Evolutionary conservation across 768 basidiomycete species (phyloP), one percentile per base, ranked within the genome.

Genomic region (Paxillus involutus): DNA sequence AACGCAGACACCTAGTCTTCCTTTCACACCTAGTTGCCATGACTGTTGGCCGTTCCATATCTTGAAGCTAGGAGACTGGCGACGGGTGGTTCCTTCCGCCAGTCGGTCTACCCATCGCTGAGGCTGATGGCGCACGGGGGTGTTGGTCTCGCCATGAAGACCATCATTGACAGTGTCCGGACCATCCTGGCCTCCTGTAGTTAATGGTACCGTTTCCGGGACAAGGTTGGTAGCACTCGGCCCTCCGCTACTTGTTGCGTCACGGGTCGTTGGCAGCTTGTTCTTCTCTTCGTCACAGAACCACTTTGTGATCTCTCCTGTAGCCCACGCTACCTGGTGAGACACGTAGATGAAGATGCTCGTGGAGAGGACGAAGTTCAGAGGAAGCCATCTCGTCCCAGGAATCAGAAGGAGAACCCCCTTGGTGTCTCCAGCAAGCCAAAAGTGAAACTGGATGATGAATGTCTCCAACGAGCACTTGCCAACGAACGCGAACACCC

Each of bases 391-490:
- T 42, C 67, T 70, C 1, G 82, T 83, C 13, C 89, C 88, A 0
- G 91, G 91, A 42, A 95, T 73, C 47, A 94, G 80, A 45, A 93
- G 71, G 21, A 96, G 77, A 53, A 95, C 77, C 16, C 89, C 88
- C 67, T 89, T 89, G 32, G 87, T 91, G 62, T 94, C 91, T 4
- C 79, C 89, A 0, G 89, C 92, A 33, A 94, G 76, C 90, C 90
- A 94, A 42, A 91, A 73, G 62, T 91, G 92, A 68, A 86, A 95
- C 65, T 96, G 93, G 53, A 95, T 81, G 64, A 95, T 88, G 69
- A 94, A 97, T 0, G 92, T 88, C 71, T 97, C 94, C 50, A 96
- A 79, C 5, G 92, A 94, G 71, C 91, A 94, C 65, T 77, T 84
- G 39, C 94, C 94, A 48, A 95, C 78, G 72, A 90, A 92, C 24